A percentile compares a stretch with the other conserved stretches of the same genome.
Conservation (phyloP, 2,329 filamentous ascomycete genomes). For the Xylariales sp. region DNA sequence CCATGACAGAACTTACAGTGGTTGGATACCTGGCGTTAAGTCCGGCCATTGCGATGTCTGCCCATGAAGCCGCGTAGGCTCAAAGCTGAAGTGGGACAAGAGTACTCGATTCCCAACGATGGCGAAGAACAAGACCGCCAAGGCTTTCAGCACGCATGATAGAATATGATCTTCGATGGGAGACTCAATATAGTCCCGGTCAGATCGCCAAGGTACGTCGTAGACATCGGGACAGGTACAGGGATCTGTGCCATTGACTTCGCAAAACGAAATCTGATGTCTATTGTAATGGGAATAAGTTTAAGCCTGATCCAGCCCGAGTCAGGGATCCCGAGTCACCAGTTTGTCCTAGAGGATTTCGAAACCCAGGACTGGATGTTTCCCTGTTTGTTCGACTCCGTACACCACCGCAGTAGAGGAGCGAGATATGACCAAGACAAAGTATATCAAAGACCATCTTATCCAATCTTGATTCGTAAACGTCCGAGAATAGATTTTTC, state of each 20-base stretch:
- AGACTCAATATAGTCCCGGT: constrained; percentile 6
- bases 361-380: constrained; percentile 5
- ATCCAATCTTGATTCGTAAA: no score
- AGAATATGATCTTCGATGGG: constrained; percentile 1
- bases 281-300: constrained; percentile 8
- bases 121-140: constrained; percentile 10
- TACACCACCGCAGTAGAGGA: no score
- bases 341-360: constrained; percentile 4
- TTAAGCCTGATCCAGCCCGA: constrained; percentile 9
- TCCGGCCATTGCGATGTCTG: no score
- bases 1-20: no score
- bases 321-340: neutral
- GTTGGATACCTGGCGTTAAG: no score
- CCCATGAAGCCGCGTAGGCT: no score
- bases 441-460: no score
- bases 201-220: neutral
- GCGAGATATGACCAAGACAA: no score
- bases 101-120: constrained; percentile 11
- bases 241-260: constrained; percentile 11
- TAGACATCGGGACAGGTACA: constrained; percentile 10
- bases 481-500: no score
- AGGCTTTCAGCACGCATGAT: constrained; percentile 10
- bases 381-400: no score
- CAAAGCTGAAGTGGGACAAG: neutral
- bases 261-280: neutral